Percentiles rank a stretch among this genome's conserved stretches.
These are phyloP conservation scores for Wickerhamiella infanticola DNA, from an alignment of 1,139 yeast species.

Conservation along the genomic window DNA sequence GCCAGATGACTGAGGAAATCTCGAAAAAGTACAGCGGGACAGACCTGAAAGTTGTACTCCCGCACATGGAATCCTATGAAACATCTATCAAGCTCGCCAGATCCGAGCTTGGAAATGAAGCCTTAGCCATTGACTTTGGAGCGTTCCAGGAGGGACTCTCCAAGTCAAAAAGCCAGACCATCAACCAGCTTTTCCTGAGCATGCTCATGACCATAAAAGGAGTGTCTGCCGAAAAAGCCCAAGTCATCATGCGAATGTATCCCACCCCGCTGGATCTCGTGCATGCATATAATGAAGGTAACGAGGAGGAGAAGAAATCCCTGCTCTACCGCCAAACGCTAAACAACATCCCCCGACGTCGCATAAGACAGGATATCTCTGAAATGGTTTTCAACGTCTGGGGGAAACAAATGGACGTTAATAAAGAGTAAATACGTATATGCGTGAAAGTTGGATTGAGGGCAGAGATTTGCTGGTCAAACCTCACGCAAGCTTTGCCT, in stretches of 20 bases:
- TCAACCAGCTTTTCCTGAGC: conserved; percentile 57
- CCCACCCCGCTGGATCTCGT: conserved; percentile 45
- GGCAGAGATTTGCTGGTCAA: background rate
- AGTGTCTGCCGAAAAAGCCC: conserved; percentile 70
- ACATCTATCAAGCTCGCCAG: conserved; percentile 11
- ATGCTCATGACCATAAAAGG: conserved; percentile 75
- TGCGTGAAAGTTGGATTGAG: background rate
- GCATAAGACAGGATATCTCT: conserved; percentile 44
- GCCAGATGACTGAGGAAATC: conserved; percentile 40
- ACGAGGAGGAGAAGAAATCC: conserved; percentile 25
- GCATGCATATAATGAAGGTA: conserved; percentile 26
- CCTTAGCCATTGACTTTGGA: conserved; percentile 45
- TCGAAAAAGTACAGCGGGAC: conserved; percentile 15
- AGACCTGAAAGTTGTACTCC: conserved; percentile 13
- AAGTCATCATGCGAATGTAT: conserved; percentile 50
- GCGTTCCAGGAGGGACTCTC: conserved; percentile 57
- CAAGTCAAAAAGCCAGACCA: conserved; percentile 55
- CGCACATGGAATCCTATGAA: conserved; percentile 11
- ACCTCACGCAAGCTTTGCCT: conserved; percentile 11
- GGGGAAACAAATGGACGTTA: conserved; percentile 22
- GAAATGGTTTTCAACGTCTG: conserved; percentile 46
- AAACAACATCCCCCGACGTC: conserved; percentile 43
- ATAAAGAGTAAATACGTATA: background rate
- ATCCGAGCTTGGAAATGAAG: conserved; percentile 12
- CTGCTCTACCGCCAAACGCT: conserved; percentile 34